Evolutionary conservation across 176 grass and related monocot genomes (phyloP).

Genomic region (Poa pratensis): DNA sequence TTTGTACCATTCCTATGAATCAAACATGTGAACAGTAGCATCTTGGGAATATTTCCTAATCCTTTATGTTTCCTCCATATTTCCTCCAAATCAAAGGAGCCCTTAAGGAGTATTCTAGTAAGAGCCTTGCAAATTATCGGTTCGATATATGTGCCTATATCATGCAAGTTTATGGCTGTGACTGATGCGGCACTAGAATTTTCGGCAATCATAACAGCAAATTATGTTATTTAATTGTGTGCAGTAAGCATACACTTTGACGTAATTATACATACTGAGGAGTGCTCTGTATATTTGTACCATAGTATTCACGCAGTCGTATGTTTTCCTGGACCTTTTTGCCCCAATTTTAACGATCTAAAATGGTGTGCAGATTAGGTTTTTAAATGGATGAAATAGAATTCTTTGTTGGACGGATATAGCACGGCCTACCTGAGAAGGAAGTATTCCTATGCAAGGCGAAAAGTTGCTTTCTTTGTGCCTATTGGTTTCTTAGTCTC

Average conservation of each 20-base stretch:
- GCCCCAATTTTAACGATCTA: slow-evolving; percentile 46
- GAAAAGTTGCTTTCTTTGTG: slow-evolving; percentile 28
- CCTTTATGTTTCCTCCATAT: too few species aligned
- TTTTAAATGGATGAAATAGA: slow-evolving; percentile 54
- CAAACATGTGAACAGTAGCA: too few species aligned
- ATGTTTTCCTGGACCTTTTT: slow-evolving; percentile 28
- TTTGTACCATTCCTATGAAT: too few species aligned
- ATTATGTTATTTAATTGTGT: background rate
- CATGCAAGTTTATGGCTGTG: slow-evolving; percentile 24
- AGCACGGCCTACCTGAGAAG: slow-evolving; percentile 46
- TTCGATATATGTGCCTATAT: slow-evolving; percentile 14
- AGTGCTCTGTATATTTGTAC: background rate
- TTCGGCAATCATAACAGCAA: background rate
- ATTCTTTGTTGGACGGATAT: slow-evolving; percentile 48
- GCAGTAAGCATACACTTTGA: background rate
- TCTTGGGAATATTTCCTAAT: too few species aligned
- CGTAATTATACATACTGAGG: background rate
- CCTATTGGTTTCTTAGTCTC: slow-evolving; percentile 26
- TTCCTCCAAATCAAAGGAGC: too few species aligned
- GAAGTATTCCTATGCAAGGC: slow-evolving; percentile 43
- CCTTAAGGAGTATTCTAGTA: background rate
- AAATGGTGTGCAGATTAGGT: slow-evolving; percentile 67
- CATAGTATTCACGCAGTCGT: slow-evolving; percentile 16
- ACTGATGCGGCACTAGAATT: background rate
- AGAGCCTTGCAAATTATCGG: background rate